phyloP scores from a whole-genome alignment of 352 stramenopile genomes.

The Globisporangium alternatum region DNA sequence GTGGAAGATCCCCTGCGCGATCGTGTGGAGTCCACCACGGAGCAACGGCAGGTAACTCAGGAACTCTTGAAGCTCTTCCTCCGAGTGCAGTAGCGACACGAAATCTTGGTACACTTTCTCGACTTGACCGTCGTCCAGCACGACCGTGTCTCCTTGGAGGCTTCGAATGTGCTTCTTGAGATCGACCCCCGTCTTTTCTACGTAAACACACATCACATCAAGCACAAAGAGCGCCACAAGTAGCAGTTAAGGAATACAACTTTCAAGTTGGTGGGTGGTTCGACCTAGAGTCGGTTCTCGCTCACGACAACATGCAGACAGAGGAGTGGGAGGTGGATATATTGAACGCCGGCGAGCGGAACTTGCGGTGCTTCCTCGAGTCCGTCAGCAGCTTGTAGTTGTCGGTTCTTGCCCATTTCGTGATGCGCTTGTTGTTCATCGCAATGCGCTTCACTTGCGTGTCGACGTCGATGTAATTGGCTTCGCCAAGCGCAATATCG shows the following conservation, averaged over 20 bases:
- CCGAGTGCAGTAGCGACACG: slow-evolving; percentile 59
- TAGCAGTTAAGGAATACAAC: slow-evolving; percentile 39
- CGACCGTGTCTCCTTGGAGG: slow-evolving; percentile 70
- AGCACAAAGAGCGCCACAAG: slow-evolving; percentile 12
- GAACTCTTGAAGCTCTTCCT: slow-evolving; percentile 82
- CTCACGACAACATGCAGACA: slow-evolving; percentile 43
- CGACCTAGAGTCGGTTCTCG: not conserved
- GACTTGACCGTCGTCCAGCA: slow-evolving; percentile 73
- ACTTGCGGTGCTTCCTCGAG: slow-evolving; percentile 36
- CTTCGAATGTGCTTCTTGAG: slow-evolving; percentile 78
- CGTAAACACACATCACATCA: slow-evolving; percentile 38
- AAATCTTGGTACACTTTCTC: slow-evolving; percentile 86
- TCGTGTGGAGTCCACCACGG: slow-evolving; percentile 70
- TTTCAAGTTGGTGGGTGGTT: not conserved
- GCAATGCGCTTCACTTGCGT: slow-evolving; percentile 69
- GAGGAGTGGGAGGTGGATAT: slow-evolving; percentile 64
- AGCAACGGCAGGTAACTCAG: slow-evolving; percentile 79
- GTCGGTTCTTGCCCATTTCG: slow-evolving; percentile 81
- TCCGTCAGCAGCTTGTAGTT: slow-evolving; percentile 85
- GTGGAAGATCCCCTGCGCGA: slow-evolving; percentile 86
- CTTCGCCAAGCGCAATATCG: slow-evolving; percentile 73
- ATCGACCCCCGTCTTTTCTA: slow-evolving; percentile 76
- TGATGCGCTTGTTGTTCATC: slow-evolving; percentile 87
- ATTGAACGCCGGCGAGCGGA: slow-evolving; percentile 74
- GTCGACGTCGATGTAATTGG: slow-evolving; percentile 74